Evolutionary conservation across 306 rosid species (phyloP), one percentile per base, ranked within the genome.

Genomic region (Cyamopsis tetragonoloba): DNA sequence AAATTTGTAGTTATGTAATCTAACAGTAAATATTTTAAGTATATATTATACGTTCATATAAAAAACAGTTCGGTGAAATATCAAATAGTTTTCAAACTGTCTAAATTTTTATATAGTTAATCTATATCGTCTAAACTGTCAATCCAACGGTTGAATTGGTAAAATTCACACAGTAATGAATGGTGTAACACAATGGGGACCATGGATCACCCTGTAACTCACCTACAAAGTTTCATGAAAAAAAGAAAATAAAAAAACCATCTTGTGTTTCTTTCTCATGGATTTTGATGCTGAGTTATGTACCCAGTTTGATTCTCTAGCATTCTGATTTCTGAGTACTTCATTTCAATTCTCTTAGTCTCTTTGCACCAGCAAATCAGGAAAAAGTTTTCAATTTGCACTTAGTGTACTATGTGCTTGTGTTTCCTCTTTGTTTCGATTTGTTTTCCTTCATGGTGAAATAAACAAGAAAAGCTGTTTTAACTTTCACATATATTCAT

Each of bases 261-360:
- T 6, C 35, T 7, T 61, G 19, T 30, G 15, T 8, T 54, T 42
- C 15, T 66, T 70, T 47, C 30, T 17, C 15, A 12, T 76, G 53
- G 70, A 51, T 49, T 41, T 38, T 24, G 39, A n/a, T 48, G 68
- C 42, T 55, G 50, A 69, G 75, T 72, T 64, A 2, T 3, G 17
- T 4, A 24, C 1, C 6, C 54, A 7, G 9, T 43, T 19, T 42
- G 18, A 18, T 57, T 60, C 27, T 34, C 26, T 37, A 14, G 41
- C 23, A 14, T 53, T n/a, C n/a, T n/a, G n/a, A n/a, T n/a, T n/a
- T 37, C 70, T 24, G 20, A 26, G 31, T 12, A 3, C 65, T 56
- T 65, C 34, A 15, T 62, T 37, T 64, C 41, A 28, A n/a, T 68
- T 68, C 37, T 7, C n/a, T 12, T 14, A 18, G 28, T 1, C 78